Percentiles rank a stretch among this genome's conserved stretches.
phyloP scores from a whole-genome alignment of 2,329 filamentous ascomycete species.

The Stagonosporopsis cucurbitacearum region DNA sequence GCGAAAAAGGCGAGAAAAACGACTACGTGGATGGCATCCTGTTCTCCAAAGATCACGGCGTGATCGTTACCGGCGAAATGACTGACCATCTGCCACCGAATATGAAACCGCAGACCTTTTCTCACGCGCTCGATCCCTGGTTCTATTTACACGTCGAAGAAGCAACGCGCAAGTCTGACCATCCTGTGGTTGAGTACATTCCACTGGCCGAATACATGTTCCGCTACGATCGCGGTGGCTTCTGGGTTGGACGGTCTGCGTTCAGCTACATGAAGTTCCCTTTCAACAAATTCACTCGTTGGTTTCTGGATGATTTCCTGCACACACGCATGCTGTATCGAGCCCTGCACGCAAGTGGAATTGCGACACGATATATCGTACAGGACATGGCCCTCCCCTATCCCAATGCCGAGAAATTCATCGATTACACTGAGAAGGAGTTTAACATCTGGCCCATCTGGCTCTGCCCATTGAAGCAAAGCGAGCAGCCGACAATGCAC shows the following conservation, averaged over 20 bases:
- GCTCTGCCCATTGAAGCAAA: slow-evolving; percentile 55
- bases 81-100: slow-evolving; percentile 44
- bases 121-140: slow-evolving; percentile 56
- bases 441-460: slow-evolving; percentile 57
- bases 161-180: slow-evolving; percentile 41
- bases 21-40: slow-evolving; percentile 61
- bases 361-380: slow-evolving; percentile 66
- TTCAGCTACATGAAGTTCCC: slow-evolving; percentile 70
- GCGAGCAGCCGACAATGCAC: slow-evolving; percentile 43
- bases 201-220: slow-evolving; percentile 72
- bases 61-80: slow-evolving; percentile 55
- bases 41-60: slow-evolving; percentile 52
- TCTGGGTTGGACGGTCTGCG: slow-evolving; percentile 70
- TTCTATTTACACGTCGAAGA: slow-evolving; percentile 58
- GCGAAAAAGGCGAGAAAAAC: slow-evolving; percentile 42
- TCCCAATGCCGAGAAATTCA: slow-evolving; percentile 51
- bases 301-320: slow-evolving; percentile 66
- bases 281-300: slow-evolving; percentile 69
- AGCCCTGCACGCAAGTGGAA: slow-evolving; percentile 67
- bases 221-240: slow-evolving; percentile 72
- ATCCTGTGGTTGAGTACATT: slow-evolving; percentile 60
- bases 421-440: slow-evolving; percentile 50
- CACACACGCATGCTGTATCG: slow-evolving; percentile 71
- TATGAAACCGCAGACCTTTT: slow-evolving; percentile 48
- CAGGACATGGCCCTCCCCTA: slow-evolving; percentile 66